These are phyloP conservation scores for Pistacia vera DNA, from an alignment of 345 rosid genomes.

Conservation along the genomic window DNA sequence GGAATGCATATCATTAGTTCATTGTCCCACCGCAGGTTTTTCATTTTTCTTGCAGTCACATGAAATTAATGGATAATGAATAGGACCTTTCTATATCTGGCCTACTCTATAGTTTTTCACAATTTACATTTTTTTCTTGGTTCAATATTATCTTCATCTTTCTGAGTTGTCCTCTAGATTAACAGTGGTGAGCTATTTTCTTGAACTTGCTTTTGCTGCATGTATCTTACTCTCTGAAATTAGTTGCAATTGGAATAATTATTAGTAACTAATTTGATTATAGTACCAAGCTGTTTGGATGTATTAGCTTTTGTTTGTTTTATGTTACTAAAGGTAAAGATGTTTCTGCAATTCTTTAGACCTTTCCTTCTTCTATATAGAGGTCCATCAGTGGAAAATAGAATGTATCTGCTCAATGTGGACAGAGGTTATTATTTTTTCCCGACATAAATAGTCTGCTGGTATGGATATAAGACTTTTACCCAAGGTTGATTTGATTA, in stretches of 20 bases:
- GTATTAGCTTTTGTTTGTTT: not conserved
- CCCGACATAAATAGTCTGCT: not conserved
- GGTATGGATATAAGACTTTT: not conserved
- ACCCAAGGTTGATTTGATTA: not conserved
- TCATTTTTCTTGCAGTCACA: constrained; percentile 3
- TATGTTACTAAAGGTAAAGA: not conserved
- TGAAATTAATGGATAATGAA: not conserved
- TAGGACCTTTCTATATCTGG: not conserved
- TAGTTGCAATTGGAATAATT: not conserved
- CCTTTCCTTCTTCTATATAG: not conserved
- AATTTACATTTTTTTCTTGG: not conserved
- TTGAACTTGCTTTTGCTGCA: not conserved
- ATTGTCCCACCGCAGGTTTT: constrained; percentile 68
- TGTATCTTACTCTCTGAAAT: not conserved
- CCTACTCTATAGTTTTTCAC: not conserved
- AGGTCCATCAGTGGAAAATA: not conserved
- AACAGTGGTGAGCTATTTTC: too few relatives aligned
- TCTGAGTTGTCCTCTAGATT: not conserved
- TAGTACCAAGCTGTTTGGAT: not conserved
- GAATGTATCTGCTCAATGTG: not conserved
- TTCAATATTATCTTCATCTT: not conserved
- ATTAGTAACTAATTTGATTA: not conserved
- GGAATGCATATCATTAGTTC: constrained; percentile 67
- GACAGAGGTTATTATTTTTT: not conserved
- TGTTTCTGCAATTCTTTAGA: not conserved